phyloP scores from a whole-genome alignment of 2,329 filamentous ascomycete species.

The Fusarium citri region DNA sequence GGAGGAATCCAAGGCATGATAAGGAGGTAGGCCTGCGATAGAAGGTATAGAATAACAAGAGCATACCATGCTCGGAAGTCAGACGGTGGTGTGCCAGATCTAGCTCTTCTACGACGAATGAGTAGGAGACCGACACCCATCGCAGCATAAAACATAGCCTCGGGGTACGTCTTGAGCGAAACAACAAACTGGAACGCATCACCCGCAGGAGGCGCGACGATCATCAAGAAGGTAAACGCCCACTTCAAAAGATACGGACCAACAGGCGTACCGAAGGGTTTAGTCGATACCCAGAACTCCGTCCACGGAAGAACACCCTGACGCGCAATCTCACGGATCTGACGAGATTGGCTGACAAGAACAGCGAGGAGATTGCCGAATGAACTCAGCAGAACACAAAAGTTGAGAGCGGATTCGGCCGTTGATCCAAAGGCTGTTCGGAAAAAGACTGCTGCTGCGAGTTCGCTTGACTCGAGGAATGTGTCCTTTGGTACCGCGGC shows the following conservation, averaged over 20 bases:
- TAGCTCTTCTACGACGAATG: conserved; percentile 65
- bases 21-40: conserved; percentile 70
- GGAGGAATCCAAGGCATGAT: conserved; percentile 81
- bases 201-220: conserved; percentile 68
- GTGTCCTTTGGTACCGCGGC: conserved; percentile 65
- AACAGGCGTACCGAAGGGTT: conserved; percentile 59
- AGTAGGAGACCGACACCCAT: conserved; percentile 69
- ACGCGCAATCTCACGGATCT: conserved; percentile 70
- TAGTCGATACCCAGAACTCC: conserved; percentile 70
- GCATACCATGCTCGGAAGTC: conserved; percentile 71
- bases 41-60: conserved; percentile 68
- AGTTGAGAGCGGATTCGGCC: conserved; percentile 62
- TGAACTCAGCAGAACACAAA: conserved; percentile 66
- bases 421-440: conserved; percentile 65
- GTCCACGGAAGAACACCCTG: conserved; percentile 72
- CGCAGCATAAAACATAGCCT: conserved; percentile 66
- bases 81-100: conserved; percentile 59
- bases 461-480: conserved; percentile 64
- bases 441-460: conserved; percentile 70
- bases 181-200: conserved; percentile 70
- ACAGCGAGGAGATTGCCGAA: conserved; percentile 70
- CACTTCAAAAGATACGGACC: conserved; percentile 70
- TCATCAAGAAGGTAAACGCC: conserved; percentile 68
- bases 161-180: conserved; percentile 68
- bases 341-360: conserved; percentile 64